Evolutionary conservation across 768 basidiomycete species (phyloP).

Genomic region (Antrodiella citrinella): DNA sequence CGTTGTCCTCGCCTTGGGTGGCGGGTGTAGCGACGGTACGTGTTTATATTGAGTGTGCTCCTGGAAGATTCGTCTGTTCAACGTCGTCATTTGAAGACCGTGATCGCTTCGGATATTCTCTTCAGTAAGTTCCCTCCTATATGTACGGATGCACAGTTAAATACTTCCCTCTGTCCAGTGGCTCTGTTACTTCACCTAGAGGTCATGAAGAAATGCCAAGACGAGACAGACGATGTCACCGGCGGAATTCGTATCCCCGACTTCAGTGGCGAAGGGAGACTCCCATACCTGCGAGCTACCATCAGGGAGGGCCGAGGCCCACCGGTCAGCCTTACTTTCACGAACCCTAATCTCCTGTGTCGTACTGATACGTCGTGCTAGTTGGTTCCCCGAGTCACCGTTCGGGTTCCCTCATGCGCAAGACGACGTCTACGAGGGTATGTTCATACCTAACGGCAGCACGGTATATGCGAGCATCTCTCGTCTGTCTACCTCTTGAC

Average conservation of each 20-base stretch:
- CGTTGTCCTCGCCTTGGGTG: not conserved
- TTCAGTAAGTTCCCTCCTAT: too few relatives aligned
- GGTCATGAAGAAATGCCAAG: not conserved
- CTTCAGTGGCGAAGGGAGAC: not conserved
- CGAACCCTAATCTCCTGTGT: too few relatives aligned
- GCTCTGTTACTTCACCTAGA: not conserved
- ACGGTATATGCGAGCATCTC: not conserved
- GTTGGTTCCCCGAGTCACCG: not conserved
- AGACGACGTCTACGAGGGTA: slow-evolving; percentile 4
- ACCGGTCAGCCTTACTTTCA: too few relatives aligned
- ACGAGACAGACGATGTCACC: not conserved
- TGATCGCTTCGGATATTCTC: too few relatives aligned
- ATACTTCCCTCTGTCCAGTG: not conserved
- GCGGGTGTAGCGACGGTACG: not conserved
- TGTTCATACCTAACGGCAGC: slow-evolving; percentile 3
- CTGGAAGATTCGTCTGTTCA: too few relatives aligned
- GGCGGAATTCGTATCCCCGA: not conserved
- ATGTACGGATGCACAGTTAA: too few relatives aligned
- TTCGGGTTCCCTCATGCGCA: not conserved
- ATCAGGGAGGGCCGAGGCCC: not conserved
- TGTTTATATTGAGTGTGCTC: not conserved
- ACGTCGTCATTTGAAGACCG: too few relatives aligned
- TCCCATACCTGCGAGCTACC: not conserved
- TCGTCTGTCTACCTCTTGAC: not conserved
- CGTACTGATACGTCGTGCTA: too few relatives aligned